Conservation (phyloP, 495 filamentous ascomycete species). For the Penicillium subrubescens region DNA sequence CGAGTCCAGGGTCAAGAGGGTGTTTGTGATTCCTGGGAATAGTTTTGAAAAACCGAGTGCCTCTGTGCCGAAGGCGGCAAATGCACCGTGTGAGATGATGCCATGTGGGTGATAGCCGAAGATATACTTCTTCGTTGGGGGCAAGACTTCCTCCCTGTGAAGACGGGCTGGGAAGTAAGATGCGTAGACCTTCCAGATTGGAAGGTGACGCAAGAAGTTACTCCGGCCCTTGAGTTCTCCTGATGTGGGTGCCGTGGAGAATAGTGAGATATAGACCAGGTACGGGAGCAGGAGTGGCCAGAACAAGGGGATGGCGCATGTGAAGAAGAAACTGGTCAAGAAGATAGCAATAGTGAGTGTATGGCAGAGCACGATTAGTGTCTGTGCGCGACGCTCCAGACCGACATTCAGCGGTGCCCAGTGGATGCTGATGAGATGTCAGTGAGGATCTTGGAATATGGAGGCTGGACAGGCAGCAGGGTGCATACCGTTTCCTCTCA, state of each 20-base stretch:
- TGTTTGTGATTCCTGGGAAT: constrained; percentile 95
- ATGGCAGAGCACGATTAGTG: constrained; percentile 80
- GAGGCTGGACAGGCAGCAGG: constrained; percentile 3
- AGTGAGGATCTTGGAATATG: constrained; percentile 2
- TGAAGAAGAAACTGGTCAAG: constrained; percentile 84
- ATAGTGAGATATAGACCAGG: constrained; percentile 74
- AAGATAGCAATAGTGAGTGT: constrained; percentile 76
- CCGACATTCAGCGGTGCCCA: constrained; percentile 91
- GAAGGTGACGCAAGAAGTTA: constrained; percentile 69
- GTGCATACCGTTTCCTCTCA: constrained; percentile 21
- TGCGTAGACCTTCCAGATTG: constrained; percentile 85
- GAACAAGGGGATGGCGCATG: constrained; percentile 83
- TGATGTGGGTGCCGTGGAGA: constrained; percentile 73
- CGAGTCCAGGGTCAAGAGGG: constrained; percentile 81
- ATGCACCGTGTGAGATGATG: constrained; percentile 94
- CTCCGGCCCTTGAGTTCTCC: constrained; percentile 75
- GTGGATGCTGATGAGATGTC: constrained; percentile 55
- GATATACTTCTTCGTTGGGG: constrained; percentile 88
- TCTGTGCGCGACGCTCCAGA: constrained; percentile 83
- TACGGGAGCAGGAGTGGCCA: constrained; percentile 95
- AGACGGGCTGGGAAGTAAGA: constrained; percentile 89
- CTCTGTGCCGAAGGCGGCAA: constrained; percentile 89
- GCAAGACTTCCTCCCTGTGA: constrained; percentile 76
- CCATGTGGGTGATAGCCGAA: constrained; percentile 98
- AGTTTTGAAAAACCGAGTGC: constrained; percentile 84